Percentiles rank a stretch among this genome's conserved stretches.
Conservation (phyloP, 208 protist species). For the Wallacemonas rigidus region DNA sequence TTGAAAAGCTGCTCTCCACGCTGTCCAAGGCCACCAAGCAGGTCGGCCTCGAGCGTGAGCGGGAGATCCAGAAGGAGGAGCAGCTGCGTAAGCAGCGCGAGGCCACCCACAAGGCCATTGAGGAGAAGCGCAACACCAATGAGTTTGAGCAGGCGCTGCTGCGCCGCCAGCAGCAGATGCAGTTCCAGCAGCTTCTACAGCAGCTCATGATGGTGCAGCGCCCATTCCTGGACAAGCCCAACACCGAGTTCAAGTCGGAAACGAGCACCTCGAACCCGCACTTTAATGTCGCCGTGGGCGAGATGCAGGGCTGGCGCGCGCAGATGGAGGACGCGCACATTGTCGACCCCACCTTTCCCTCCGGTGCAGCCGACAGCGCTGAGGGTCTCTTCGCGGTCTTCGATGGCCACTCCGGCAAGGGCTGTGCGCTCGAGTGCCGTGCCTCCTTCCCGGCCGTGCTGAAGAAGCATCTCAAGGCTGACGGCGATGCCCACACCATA, state of each 20-base stretch:
- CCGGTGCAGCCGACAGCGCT: constrained; percentile 27
- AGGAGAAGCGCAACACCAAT: constrained; percentile 38
- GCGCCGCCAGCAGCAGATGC: constrained; percentile 55
- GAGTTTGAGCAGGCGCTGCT: constrained; percentile 56
- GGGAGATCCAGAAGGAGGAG: constrained; percentile 41
- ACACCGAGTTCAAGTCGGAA: constrained; percentile 69
- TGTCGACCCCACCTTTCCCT: constrained; percentile 59
- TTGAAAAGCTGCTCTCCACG: constrained; percentile 67
- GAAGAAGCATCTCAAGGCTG: constrained; percentile 28
- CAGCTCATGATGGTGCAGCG: constrained; percentile 59
- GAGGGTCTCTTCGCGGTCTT: constrained; percentile 86
- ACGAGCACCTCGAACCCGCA: constrained; percentile 44
- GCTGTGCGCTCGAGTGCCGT: constrained; percentile 44
- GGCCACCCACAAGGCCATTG: constrained; percentile 41
- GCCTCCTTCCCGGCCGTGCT: constrained; percentile 39
- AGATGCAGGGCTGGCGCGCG: constrained; percentile 91
- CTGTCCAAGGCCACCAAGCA: constrained; percentile 67
- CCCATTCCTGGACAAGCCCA: constrained; percentile 56
- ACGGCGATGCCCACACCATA: constrained; percentile 29
- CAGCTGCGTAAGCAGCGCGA: constrained; percentile 37
- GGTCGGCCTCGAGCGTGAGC: constrained; percentile 36
- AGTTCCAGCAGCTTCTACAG: constrained; percentile 72
- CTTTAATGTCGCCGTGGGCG: constrained; percentile 78
- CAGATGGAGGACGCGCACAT: constrained; percentile 89
- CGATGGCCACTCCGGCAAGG: constrained; percentile 83